These are phyloP conservation scores for Geotrichum aggregatum DNA, from an alignment of 1,139 yeast species.

Conservation along the genomic window DNA sequence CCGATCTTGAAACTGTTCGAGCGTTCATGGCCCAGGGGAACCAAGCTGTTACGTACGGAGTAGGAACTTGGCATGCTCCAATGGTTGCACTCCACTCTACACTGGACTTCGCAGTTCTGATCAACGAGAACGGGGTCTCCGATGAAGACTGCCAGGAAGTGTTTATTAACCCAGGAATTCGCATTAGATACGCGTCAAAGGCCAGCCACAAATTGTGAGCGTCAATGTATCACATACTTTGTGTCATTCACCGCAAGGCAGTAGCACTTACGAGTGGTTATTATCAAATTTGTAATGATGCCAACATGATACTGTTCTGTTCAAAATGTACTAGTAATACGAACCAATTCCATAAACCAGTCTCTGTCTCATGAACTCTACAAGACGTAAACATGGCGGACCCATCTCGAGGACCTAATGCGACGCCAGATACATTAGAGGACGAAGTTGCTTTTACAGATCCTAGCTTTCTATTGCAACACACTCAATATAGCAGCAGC, in stretches of 20 bases:
- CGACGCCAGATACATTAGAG: neutral
- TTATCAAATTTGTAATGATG: too few species aligned
- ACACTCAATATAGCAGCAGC: neutral
- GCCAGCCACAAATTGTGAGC: neutral
- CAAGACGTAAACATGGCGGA: too few species aligned
- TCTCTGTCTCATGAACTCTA: too few species aligned
- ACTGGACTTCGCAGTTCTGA: slow-evolving; percentile 78
- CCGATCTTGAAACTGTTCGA: slow-evolving; percentile 54
- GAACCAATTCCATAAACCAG: too few species aligned
- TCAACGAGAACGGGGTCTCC: slow-evolving; percentile 74
- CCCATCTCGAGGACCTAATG: too few species aligned
- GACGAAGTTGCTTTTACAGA: neutral
- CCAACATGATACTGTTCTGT: too few species aligned
- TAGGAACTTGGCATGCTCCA: slow-evolving; percentile 86
- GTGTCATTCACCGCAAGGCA: too few species aligned
- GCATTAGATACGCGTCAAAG: neutral
- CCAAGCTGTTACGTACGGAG: slow-evolving; percentile 85
- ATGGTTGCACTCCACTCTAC: slow-evolving; percentile 65
- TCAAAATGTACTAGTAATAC: too few species aligned
- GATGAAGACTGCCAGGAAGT: slow-evolving; percentile 83
- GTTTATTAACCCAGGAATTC: slow-evolving; percentile 51
- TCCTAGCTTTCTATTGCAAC: neutral
- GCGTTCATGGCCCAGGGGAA: slow-evolving; percentile 78
- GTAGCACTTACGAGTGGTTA: too few species aligned
- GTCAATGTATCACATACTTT: too few species aligned